Evolutionary conservation across 805 yeast genomes (phyloP), one percentile per base, ranked within the genome.

Genomic region (Pachysolen tannophilus): DNA sequence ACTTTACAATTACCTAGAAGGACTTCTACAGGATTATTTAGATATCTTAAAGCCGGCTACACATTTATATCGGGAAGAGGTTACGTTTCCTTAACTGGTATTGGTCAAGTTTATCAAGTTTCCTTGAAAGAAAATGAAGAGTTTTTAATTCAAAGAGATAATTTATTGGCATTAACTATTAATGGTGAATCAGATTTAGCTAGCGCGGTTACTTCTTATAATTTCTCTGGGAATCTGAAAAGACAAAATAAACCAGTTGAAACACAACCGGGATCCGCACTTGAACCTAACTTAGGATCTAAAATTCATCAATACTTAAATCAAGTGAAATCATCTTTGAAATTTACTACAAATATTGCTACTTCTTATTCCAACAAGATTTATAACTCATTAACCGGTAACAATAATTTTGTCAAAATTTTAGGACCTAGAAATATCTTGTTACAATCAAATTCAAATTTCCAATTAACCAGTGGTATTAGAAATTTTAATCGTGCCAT

Each of bases 41-140:
- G 46, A 15, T 59, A 61, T 55, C 40, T 42, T 23, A 53, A 52
- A 21, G 34, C 55, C 9, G 77, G 77, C 0, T 76, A 65, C 46
- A 56, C 66, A 0, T 54, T 71, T 25, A 43, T 75, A 5, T 63
- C 69, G 18, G 83, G 84, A 1, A 60, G 83, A 40, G 84, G 84
- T 0, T 67, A 63, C 33, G 63, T 63, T 2, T 75, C 76, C 1
- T 43, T 78, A 11, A 69, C 63, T 11, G 82, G 81, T 1, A 56
- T 60, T 17, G 82, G 83, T 0, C 61, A 71, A 9, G 51, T 77
- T 16, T 74, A 72, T 49, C 65, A 63, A 39, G 53, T 75, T 11
- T 57, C 57, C 21, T 49, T 77, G 17, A 55, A 46, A 3, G 63
- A 57, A 13, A 64, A 51, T 16, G 82, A 77, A 42, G 69, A 68